Evolutionary conservation across 108 stramenopile species (phyloP).

Genomic region (Ochromonas danica): DNA sequence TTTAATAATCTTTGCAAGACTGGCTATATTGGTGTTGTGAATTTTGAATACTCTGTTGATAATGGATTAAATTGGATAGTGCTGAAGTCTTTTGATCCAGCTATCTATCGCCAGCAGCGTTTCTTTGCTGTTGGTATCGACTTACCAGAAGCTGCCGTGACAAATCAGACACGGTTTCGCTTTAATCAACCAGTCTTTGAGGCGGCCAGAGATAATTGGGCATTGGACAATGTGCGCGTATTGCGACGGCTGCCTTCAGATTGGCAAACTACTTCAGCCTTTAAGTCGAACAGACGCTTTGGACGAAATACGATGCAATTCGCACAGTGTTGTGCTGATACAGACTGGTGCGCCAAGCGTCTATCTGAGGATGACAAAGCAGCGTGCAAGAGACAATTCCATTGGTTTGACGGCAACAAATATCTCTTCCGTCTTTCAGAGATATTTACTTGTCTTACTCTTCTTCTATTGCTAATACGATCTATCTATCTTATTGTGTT

Average conservation of each 20-base stretch:
- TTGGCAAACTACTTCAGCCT: neutral
- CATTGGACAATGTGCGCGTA: conserved; percentile 22
- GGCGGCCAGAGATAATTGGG: conserved; percentile 11
- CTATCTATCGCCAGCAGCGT: neutral
- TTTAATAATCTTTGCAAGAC: conserved; percentile 12
- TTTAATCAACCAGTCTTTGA: conserved; percentile 34
- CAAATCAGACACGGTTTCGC: conserved; percentile 23
- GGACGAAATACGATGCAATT: neutral
- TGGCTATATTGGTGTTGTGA: conserved; percentile 24
- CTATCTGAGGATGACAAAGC: neutral
- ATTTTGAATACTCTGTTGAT: conserved; percentile 25
- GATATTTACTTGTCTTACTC: conserved; percentile 1
- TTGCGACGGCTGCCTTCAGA: neutral
- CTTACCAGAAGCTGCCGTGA: neutral
- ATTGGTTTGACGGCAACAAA: neutral
- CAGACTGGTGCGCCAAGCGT: conserved; percentile 26
- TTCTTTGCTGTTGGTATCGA: neutral
- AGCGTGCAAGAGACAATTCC: neutral
- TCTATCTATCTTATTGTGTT: neutral
- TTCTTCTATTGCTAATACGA: neutral
- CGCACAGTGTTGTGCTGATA: conserved; percentile 35
- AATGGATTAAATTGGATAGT: conserved; percentile 20
- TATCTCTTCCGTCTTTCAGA: conserved; percentile 26
- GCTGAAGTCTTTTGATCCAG: neutral
- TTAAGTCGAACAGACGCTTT: neutral